Evolutionary conservation across 129 eudicot genomes (phyloP).

Genomic region (Rutidosis leptorrhynchoides): DNA sequence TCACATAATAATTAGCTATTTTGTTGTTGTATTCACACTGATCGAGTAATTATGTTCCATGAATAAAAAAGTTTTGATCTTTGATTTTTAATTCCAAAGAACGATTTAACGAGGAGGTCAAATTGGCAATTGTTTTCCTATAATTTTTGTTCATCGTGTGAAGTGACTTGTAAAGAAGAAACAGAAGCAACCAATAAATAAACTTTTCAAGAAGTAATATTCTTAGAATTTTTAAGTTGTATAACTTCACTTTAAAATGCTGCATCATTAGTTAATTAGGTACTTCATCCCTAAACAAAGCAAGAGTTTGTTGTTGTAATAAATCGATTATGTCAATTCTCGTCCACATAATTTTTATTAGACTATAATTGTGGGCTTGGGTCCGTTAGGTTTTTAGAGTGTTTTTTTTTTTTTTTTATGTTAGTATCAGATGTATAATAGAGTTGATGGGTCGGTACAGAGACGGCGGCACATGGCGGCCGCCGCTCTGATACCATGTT

Average conservation of each 20-base stretch:
- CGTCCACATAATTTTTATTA: background rate
- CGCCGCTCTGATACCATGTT: too few relatives aligned
- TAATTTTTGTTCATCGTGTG: background rate
- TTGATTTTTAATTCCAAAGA: background rate
- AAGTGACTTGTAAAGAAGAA: background rate
- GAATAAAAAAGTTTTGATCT: background rate
- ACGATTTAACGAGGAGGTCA: background rate
- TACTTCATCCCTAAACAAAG: background rate
- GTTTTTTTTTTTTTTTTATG: background rate
- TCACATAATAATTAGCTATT: slow-evolving; percentile 6
- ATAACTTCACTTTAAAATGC: background rate
- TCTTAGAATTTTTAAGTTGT: background rate
- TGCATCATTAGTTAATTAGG: background rate
- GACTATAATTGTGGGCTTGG: too few relatives aligned
- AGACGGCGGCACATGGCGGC: too few relatives aligned
- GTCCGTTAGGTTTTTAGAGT: too few relatives aligned
- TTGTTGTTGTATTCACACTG: background rate
- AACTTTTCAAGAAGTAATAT: background rate
- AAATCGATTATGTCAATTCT: background rate
- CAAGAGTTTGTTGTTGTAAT: background rate
- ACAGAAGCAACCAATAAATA: background rate
- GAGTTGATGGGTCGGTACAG: too few relatives aligned
- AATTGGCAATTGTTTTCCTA: background rate
- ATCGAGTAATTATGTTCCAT: background rate
- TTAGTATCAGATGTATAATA: too few relatives aligned